Evolutionary conservation across 2,329 filamentous ascomycete species (phyloP).

Genomic region (Sordariomycetes sp.): DNA sequence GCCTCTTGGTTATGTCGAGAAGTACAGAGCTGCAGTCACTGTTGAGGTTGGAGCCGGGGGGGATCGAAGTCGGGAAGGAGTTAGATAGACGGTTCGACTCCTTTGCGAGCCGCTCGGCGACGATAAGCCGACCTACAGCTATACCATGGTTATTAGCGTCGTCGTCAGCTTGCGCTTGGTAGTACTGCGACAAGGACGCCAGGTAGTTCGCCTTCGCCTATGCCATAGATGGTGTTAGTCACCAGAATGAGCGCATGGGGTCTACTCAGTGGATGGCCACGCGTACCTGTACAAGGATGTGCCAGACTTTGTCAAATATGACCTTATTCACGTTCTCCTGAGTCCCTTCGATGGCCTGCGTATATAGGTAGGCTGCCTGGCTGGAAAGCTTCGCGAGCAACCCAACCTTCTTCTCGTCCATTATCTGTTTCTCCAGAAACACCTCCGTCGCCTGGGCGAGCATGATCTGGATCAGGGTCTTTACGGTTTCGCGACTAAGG

Average conservation of each 20-base stretch:
- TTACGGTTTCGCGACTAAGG: constrained; percentile 88
- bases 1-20: constrained; percentile 74
- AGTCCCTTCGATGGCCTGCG: constrained; percentile 77
- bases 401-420: constrained; percentile 85
- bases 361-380: constrained; percentile 80
- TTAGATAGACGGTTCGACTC: constrained; percentile 69
- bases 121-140: constrained; percentile 71
- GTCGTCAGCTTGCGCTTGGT: constrained; percentile 82
- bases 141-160: constrained; percentile 80
- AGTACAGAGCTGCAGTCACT: constrained; percentile 67
- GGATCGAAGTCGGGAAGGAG: constrained; percentile 69
- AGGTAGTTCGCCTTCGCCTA: constrained; percentile 73
- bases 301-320: constrained; percentile 91
- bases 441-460: constrained; percentile 95
- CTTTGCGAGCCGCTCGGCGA: constrained; percentile 67
- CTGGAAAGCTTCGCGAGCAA: constrained; percentile 87
- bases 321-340: constrained; percentile 87
- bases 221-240: neutral
- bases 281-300: constrained; percentile 66
- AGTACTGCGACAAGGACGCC: constrained; percentile 82
- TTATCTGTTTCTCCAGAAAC: constrained; percentile 91
- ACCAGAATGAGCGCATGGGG: neutral
- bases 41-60: constrained; percentile 71
- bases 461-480: constrained; percentile 85
- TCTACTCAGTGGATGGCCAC: neutral